These are phyloP conservation scores for Claviceps africana DNA, from an alignment of 2,329 filamentous ascomycete genomes.

Conservation along the genomic window DNA sequence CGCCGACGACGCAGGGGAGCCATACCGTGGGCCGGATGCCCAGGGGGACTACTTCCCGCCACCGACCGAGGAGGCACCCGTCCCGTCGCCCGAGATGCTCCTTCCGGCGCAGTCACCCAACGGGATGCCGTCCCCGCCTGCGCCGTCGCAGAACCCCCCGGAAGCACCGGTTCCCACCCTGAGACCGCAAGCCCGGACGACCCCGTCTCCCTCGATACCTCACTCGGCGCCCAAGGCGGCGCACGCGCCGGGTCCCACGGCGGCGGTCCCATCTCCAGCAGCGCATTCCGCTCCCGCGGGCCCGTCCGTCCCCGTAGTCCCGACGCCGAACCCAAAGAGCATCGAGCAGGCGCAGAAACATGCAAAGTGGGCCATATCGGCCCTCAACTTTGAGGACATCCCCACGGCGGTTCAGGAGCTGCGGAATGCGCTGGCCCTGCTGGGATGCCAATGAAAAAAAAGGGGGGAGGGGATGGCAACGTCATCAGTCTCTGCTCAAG, in stretches of 20 bases:
- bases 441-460: constrained; percentile 41
- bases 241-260: not conserved
- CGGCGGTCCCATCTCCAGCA: constrained; percentile 5
- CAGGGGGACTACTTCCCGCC: constrained; percentile 22
- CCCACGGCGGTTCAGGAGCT: constrained; percentile 79
- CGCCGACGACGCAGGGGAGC: constrained; percentile 29
- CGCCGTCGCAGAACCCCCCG: constrained; percentile 9
- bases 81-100: constrained; percentile 7
- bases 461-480: not conserved
- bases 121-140: constrained; percentile 12
- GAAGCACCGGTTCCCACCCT: constrained; percentile 5
- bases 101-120: constrained; percentile 16
- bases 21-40: constrained; percentile 8
- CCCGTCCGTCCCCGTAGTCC: constrained; percentile 2
- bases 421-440: constrained; percentile 52
- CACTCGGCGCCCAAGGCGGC: too few species aligned
- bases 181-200: constrained; percentile 10
- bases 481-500: too few species aligned
- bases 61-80: constrained; percentile 14
- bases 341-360: constrained; percentile 82
- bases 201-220: constrained; percentile 1
- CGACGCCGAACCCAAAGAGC: constrained; percentile 31
- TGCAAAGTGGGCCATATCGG: constrained; percentile 92
- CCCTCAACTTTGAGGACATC: constrained; percentile 91
- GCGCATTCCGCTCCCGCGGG: constrained; percentile 4